A percentile compares a stretch with the other conserved stretches of the same genome.
phyloP scores from a whole-genome alignment of 2,329 filamentous ascomycete genomes.

The Stemphylium vesicarium region DNA sequence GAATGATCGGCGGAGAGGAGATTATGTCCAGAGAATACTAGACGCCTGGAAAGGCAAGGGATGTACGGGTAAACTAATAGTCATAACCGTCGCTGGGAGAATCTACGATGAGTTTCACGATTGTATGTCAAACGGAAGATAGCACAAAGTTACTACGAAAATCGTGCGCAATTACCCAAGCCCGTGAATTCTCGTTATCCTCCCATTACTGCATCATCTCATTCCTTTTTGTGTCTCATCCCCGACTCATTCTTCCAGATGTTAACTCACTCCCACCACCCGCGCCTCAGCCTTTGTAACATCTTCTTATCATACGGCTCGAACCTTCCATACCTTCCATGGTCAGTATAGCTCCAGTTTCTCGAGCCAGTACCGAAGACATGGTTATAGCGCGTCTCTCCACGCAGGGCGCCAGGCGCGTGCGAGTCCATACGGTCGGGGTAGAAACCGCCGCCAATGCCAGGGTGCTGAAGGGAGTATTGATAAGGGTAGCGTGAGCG shows the following conservation, averaged over 20 bases:
- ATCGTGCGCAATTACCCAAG: no score
- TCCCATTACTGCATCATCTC: no score
- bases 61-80: neutral
- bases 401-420: neutral
- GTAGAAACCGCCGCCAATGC: neutral
- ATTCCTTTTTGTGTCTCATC: no score
- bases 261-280: neutral
- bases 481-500: constrained; percentile 1
- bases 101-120: neutral
- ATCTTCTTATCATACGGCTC: constrained; percentile 7
- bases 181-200: no score
- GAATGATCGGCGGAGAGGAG: neutral
- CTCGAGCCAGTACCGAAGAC: neutral
- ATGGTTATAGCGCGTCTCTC: constrained; percentile 2
- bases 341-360: constrained; percentile 5
- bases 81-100: neutral
- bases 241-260: no score
- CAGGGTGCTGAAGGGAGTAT: neutral
- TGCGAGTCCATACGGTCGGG: constrained; percentile 11
- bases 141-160: neutral
- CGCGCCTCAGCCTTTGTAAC: neutral
- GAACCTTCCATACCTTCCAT: constrained; percentile 4
- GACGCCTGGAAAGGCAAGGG: no score
- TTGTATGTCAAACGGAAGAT: neutral
- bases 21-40: neutral